These are phyloP conservation scores for Stylonectria norvegica DNA, from an alignment of 2,329 filamentous ascomycete genomes.

Conservation along the genomic window DNA sequence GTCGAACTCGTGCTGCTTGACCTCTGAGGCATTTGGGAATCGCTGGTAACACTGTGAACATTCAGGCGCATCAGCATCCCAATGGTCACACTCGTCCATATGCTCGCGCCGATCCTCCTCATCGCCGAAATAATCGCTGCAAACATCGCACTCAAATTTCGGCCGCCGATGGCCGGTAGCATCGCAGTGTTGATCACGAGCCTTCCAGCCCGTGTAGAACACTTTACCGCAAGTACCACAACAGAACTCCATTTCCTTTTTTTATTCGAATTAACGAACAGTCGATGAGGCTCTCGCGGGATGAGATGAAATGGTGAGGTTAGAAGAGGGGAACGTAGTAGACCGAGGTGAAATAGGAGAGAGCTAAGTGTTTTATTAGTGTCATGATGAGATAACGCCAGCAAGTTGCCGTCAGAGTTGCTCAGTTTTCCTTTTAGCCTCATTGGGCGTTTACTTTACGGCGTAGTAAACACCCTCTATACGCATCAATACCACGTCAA, in stretches of 20 bases:
- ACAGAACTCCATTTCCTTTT: constrained; percentile 16
- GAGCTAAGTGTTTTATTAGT: too few relatives aligned
- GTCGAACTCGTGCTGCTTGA: constrained; percentile 26
- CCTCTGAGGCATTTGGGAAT: not conserved
- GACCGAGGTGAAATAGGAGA: too few relatives aligned
- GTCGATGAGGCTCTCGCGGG: too few relatives aligned
- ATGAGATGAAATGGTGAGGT: too few relatives aligned
- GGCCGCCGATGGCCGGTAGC: constrained; percentile 25
- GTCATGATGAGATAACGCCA: too few relatives aligned
- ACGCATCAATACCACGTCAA: too few relatives aligned
- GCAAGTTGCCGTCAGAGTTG: too few relatives aligned
- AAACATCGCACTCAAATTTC: constrained; percentile 29
- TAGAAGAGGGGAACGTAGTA: too few relatives aligned
- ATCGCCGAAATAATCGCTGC: constrained; percentile 22
- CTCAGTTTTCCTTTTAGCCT: too few relatives aligned
- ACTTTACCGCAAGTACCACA: constrained; percentile 28
- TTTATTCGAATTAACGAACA: too few relatives aligned
- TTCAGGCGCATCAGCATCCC: constrained; percentile 10
- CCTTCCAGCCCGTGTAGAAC: constrained; percentile 20
- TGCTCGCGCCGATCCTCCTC: constrained; percentile 24
- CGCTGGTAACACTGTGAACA: constrained; percentile 27
- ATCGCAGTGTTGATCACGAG: constrained; percentile 28
- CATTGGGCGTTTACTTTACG: too few relatives aligned
- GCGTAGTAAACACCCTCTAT: too few relatives aligned
- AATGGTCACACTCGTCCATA: constrained; percentile 31